phyloP scores from a whole-genome alignment of 2,329 filamentous ascomycete species.

The Emmonsiellopsis sp. region DNA sequence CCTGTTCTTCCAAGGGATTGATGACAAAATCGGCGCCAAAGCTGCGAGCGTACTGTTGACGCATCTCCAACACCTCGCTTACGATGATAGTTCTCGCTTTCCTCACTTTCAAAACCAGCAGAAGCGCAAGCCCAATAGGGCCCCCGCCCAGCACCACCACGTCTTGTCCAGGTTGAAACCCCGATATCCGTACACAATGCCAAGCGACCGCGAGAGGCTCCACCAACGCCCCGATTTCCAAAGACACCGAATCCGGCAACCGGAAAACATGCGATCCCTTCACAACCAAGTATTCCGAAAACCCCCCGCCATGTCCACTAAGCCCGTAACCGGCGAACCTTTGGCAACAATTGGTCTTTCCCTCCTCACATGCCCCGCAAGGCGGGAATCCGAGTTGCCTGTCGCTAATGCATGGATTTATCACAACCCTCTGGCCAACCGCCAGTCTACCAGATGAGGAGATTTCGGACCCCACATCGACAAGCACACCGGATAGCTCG shows the following conservation, averaged over 20 bases:
- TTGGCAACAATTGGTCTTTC: constrained; percentile 50
- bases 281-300: constrained; percentile 20
- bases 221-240: constrained; percentile 42
- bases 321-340: constrained; percentile 46
- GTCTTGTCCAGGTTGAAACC: constrained; percentile 37
- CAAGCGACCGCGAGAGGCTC: constrained; percentile 57
- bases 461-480: constrained; percentile 48
- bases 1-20: constrained; percentile 35
- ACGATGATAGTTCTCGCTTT: constrained; percentile 49
- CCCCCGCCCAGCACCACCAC: constrained; percentile 53
- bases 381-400: constrained; percentile 20
- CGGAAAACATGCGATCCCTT: constrained; percentile 19
- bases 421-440: constrained; percentile 48
- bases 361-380: constrained; percentile 47
- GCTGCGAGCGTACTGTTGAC: constrained; percentile 43
- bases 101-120: constrained; percentile 49
- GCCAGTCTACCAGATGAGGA: constrained; percentile 26
- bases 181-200: constrained; percentile 50
- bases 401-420: constrained; percentile 54
- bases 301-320: constrained; percentile 30
- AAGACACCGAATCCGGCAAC: constrained; percentile 16
- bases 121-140: constrained; percentile 53
- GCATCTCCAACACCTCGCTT: constrained; percentile 44
- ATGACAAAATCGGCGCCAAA: constrained; percentile 50
- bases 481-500: constrained; percentile 54